Evolutionary conservation across 2,329 filamentous ascomycete genomes (phyloP).

Genomic region (Exophiala mesophila): DNA sequence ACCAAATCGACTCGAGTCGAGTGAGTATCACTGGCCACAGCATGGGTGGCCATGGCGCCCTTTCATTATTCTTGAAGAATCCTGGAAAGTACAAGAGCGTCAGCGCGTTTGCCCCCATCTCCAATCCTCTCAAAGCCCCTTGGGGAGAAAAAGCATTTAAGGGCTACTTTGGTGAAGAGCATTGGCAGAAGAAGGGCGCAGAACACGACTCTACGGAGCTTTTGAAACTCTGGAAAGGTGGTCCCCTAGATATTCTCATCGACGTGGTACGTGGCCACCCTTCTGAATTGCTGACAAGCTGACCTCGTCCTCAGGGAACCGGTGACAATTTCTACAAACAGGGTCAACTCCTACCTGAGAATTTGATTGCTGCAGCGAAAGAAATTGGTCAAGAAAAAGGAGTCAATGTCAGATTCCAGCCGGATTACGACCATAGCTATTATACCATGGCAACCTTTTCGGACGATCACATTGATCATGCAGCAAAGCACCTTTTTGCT

Average conservation of each 20-base stretch:
- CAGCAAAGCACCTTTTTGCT: slow-evolving; percentile 72
- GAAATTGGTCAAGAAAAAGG: slow-evolving; percentile 66
- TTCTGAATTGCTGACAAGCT: neutral
- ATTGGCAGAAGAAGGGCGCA: slow-evolving; percentile 69
- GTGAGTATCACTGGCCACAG: slow-evolving; percentile 89
- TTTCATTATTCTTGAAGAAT: slow-evolving; percentile 88
- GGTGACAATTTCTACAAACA: slow-evolving; percentile 97
- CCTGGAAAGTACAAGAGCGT: slow-evolving; percentile 85
- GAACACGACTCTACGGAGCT: slow-evolving; percentile 90
- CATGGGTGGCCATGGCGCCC: slow-evolving; percentile 94
- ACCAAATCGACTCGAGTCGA: slow-evolving; percentile 62
- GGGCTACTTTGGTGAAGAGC: slow-evolving; percentile 76
- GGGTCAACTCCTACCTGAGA: slow-evolving; percentile 87
- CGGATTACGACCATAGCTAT: slow-evolving; percentile 95
- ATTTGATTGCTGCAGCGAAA: slow-evolving; percentile 75
- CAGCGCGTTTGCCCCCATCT: slow-evolving; percentile 84
- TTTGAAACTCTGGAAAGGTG: slow-evolving; percentile 66
- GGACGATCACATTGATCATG: slow-evolving; percentile 85
- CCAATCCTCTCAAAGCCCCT: slow-evolving; percentile 77
- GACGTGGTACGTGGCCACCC: slow-evolving; percentile 65
- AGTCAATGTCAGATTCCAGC: slow-evolving; percentile 74
- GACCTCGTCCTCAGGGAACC: slow-evolving; percentile 58
- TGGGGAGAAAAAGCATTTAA: slow-evolving; percentile 96
- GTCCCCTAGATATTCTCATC: slow-evolving; percentile 70
- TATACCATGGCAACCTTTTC: slow-evolving; percentile 91